Evolutionary conservation across 1,284 basidiomycete genomes (phyloP).

Genomic region (Cutaneotrichosporon sp.): DNA sequence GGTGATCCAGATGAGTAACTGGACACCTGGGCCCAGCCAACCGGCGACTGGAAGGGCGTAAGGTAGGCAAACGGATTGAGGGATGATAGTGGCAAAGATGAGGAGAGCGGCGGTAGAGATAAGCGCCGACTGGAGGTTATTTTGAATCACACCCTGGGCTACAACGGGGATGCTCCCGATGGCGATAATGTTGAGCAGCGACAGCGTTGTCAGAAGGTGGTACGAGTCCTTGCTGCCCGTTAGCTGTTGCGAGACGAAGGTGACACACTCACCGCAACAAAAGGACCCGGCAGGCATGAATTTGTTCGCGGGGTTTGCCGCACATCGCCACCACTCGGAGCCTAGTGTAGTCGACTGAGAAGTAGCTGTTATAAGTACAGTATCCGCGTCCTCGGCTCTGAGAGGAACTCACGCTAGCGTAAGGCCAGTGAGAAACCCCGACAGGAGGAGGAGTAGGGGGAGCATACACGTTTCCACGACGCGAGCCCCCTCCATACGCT

Average conservation of each 20-base stretch:
- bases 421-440: constrained; percentile 63
- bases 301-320: constrained; percentile 75
- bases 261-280: constrained; percentile 62
- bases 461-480: constrained; percentile 56
- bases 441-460: constrained; percentile 60
- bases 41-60: constrained; percentile 88
- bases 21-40: constrained; percentile 74
- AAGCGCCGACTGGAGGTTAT: constrained; percentile 72
- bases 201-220: constrained; percentile 74
- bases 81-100: constrained; percentile 56
- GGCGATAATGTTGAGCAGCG: constrained; percentile 82
- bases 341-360: constrained; percentile 91
- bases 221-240: constrained; percentile 66
- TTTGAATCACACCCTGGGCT: constrained; percentile 75
- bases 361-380: constrained; percentile 62
- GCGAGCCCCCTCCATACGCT: constrained; percentile 15
- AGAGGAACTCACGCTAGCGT: constrained; percentile 37
- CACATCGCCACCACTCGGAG: constrained; percentile 80
- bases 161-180: constrained; percentile 88
- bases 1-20: constrained; percentile 64
- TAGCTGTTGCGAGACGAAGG: not conserved
- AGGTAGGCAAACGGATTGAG: constrained; percentile 80
- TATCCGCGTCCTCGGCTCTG: no score
- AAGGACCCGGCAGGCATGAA: constrained; percentile 78
- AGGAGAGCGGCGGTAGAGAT: constrained; percentile 79